phyloP scores from a whole-genome alignment of 2,329 filamentous ascomycete species.

The Claviceps africana region DNA sequence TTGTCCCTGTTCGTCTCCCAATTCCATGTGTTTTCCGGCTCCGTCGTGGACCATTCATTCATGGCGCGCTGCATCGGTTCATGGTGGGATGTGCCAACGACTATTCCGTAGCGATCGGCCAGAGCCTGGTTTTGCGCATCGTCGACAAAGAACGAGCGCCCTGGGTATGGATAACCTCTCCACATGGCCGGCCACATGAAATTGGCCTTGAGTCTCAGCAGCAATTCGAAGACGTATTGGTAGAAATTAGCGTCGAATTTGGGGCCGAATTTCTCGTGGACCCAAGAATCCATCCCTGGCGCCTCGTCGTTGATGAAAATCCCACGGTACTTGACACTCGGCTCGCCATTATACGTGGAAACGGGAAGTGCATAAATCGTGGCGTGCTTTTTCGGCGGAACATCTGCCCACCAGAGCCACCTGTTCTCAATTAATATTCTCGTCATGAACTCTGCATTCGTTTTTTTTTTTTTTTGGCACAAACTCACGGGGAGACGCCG shows the following conservation, averaged over 20 bases:
- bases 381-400: conserved; percentile 30
- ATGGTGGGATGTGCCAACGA: conserved; percentile 50
- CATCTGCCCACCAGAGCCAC: conserved; percentile 49
- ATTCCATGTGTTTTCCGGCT: conserved; percentile 39
- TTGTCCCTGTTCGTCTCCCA: conserved; percentile 43
- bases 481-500: conserved; percentile 36
- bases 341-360: conserved; percentile 25
- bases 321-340: conserved; percentile 44
- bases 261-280: conserved; percentile 30
- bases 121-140: conserved; percentile 43
- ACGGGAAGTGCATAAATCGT: conserved; percentile 32
- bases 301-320: conserved; percentile 46
- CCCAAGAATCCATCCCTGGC: conserved; percentile 38
- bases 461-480: neutral
- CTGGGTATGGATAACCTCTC: conserved; percentile 32
- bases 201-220: conserved; percentile 45
- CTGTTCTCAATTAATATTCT: conserved; percentile 7
- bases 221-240: conserved; percentile 46
- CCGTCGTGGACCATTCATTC: conserved; percentile 27
- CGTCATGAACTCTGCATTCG: neutral
- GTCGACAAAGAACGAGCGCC: conserved; percentile 47
- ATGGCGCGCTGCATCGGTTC: conserved; percentile 51
- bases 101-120: conserved; percentile 49
- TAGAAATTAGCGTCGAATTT: conserved; percentile 46
- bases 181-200: conserved; percentile 58